These are phyloP conservation scores for Rhododendron ovatum DNA, from an alignment of 148 eudicot species.

Conservation along the genomic window DNA sequence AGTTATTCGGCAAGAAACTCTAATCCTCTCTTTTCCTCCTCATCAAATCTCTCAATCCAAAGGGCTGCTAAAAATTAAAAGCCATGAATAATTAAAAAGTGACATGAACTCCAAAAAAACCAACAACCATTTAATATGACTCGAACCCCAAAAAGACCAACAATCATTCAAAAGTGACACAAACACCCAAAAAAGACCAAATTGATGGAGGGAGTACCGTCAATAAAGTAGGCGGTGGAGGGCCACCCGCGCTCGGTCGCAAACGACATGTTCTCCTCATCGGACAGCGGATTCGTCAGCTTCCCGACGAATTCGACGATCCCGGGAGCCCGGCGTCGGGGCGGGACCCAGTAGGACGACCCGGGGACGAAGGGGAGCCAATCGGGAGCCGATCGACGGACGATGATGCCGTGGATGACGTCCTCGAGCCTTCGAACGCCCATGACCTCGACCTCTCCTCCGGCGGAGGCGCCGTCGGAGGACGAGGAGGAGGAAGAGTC, in stretches of 20 bases:
- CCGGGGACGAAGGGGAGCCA: conserved; percentile 93
- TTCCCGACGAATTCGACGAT: conserved; percentile 45
- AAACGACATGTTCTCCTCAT: conserved; percentile 45
- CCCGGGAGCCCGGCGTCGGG: conserved; percentile 22
- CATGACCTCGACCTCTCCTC: conserved; percentile 10
- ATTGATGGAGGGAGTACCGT: conserved; percentile 25
- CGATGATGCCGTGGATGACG: conserved; percentile 64
- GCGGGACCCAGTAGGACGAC: conserved; percentile 84
- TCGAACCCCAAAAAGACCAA: neutral
- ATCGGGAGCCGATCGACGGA: conserved; percentile 72
- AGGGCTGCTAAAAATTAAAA: neutral
- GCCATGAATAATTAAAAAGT: neutral
- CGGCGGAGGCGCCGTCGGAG: neutral
- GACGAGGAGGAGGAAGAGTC: conserved; percentile 17
- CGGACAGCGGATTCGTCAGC: conserved; percentile 35
- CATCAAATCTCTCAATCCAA: neutral
- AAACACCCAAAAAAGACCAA: neutral
- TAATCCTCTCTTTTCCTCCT: neutral
- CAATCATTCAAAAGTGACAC: neutral
- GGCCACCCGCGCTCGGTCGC: conserved; percentile 53
- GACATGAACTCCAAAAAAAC: too few species aligned
- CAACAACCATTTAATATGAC: too few species aligned
- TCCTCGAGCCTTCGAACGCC: conserved; percentile 46
- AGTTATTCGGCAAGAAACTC: too few species aligned
- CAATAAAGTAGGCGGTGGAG: conserved; percentile 44